Evolutionary conservation across 2,329 filamentous ascomycete genomes (phyloP), one percentile per base, ranked within the genome.

Genomic region (Venturia asperata): DNA sequence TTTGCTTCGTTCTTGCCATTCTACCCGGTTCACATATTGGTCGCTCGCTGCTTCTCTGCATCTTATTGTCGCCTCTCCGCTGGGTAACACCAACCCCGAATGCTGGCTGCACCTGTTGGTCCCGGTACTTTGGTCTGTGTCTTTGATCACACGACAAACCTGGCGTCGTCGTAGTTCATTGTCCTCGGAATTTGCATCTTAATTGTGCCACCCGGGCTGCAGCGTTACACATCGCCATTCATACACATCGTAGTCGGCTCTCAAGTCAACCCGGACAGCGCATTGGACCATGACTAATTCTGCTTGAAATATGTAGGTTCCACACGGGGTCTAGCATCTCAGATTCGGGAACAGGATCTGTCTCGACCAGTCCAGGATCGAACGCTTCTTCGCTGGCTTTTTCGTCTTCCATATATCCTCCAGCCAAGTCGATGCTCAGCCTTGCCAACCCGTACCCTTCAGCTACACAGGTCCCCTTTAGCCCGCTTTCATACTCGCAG

Each of bases 331-430:
- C 79, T 58, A 39, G 52, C 71, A 77, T 79, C 69, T 47, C 65
- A 67, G 82, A 85, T 75, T 82, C 83, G 67, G 82, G 80, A 65
- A 81, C 79, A 65, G 82, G 82, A 71, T 83, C 80, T 68, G 79
- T 78, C 70, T 81, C 80, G 68, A 79, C 79, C 70, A 81, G 79
- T 70, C 79, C 80, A 66, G 79, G 78, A 69, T 82, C 81, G 68
- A 79, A 78, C 70, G 75, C 78, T 66, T 82, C 80, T 39, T 79
- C 79, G 61, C 76, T 79, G 69, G 74, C 77, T 68, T 82, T 76
- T 70, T 71, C 77, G 62, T 71, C 73, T 52, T 75, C 73, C 68
- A 67, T 72, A 63, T 78, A 76, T 68, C 67, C 73, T 62, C 75
- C 70, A 60, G 70, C 73, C 21, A 70, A 64, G 58, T 55, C 67